Evolutionary conservation across 208 protist genomes (phyloP), one percentile per base, ranked within the genome.

Genomic region (Leishmania lainsoni): DNA sequence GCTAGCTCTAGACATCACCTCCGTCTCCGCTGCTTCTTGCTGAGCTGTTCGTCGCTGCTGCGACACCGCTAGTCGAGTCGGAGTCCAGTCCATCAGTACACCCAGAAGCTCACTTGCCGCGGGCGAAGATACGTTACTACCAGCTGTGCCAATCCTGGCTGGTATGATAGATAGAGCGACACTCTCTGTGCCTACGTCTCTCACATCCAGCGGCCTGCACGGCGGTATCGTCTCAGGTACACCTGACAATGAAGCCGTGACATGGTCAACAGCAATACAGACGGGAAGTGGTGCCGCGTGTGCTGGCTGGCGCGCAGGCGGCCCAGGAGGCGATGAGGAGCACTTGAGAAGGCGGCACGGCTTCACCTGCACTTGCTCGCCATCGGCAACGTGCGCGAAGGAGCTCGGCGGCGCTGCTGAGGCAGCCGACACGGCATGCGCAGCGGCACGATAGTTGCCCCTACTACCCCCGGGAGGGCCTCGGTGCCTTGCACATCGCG

Each of bases 71-170:
- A 35, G 22, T 22, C 12, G 59, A 14, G 8, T 68, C 39, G 76
- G 76, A 26, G 71, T 80, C 81, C 81, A 81, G n/a, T 68, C 52
- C 45, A 22, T 69, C 22, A 78, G 48, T 2, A 68, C 76, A 49
- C 59, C 59, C 61, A 75, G n/a, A 51, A 78, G 63, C 32, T n/a
- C 76, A 45, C 70, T 81, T 76, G 49, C 58, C 76, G 71, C 81
- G 9, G 45, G 35, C 16, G 81, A 69, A 26, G 81, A 76, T 4
- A 39, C 59, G 35, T 48, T 35, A 70, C 76, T 80, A 49, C 68
- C 69, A n/a, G 35, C 71, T 51, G 56, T 61, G 61, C 45, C 49
- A n/a, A 51, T 56, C 16, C 51, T 45, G 1, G 29, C 76, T 10
- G 76, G 61, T 32, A 81, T 85, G 59, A 81, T 68, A 8, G 76